These are phyloP conservation scores for Prototheca wickerhamii DNA, from an alignment of 163 green algal species.

Conservation along the genomic window DNA sequence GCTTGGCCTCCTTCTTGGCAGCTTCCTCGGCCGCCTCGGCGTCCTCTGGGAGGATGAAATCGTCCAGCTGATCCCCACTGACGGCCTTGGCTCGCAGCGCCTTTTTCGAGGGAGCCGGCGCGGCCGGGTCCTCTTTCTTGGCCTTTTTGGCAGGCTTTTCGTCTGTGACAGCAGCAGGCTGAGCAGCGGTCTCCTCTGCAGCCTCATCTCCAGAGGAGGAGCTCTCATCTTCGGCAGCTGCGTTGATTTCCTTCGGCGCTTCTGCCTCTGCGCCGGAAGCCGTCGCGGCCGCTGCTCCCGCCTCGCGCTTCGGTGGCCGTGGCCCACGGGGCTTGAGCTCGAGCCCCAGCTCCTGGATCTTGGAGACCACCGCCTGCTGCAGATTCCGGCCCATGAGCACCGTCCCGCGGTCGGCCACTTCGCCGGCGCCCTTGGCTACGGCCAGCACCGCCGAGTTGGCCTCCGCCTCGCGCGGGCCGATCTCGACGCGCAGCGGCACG, in stretches of 20 bases:
- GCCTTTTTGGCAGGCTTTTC: not conserved
- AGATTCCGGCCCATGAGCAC: constrained; percentile 16
- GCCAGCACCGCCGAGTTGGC: constrained; percentile 35
- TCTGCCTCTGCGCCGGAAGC: not conserved
- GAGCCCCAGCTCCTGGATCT: constrained; percentile 2
- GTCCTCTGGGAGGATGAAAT: too few relatives aligned
- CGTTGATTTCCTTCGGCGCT: not conserved
- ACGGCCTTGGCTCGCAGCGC: too few relatives aligned
- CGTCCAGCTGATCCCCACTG: too few relatives aligned
- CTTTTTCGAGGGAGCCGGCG: too few relatives aligned
- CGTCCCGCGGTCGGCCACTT: constrained; percentile 32
- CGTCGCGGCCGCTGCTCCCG: not conserved
- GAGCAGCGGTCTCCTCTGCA: not conserved
- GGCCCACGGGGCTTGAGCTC: not conserved
- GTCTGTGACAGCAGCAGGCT: not conserved
- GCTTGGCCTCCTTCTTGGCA: too few relatives aligned
- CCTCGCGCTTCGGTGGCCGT: not conserved
- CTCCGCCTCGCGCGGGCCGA: constrained; percentile 38
- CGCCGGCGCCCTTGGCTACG: constrained; percentile 17
- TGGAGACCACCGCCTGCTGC: not conserved
- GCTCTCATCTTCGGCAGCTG: too few relatives aligned
- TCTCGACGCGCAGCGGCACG: constrained; percentile 39
- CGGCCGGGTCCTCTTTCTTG: constrained; percentile 8
- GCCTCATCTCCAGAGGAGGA: too few relatives aligned
- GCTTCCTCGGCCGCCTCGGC: too few relatives aligned